These are phyloP conservation scores for Madurella fahalii DNA, from an alignment of 2,329 filamentous ascomycete genomes.

Conservation along the genomic window DNA sequence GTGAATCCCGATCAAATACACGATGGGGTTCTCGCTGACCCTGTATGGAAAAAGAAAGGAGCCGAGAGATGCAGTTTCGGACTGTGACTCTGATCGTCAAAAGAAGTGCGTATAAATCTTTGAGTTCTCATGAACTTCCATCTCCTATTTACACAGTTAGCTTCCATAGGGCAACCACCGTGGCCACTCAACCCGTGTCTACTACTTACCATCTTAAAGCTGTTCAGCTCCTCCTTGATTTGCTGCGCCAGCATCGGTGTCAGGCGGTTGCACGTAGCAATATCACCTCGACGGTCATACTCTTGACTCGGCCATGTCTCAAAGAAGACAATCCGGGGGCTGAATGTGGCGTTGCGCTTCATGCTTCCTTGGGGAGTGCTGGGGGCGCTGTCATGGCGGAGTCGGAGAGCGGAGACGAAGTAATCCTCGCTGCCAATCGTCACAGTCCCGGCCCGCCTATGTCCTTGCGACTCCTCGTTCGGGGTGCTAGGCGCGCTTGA, in stretches of 20 bases:
- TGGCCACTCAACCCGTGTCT: background rate
- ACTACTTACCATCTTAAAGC: constrained; percentile 89
- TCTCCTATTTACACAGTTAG: constrained; percentile 64
- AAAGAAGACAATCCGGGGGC: constrained; percentile 87
- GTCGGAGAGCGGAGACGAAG: constrained; percentile 72
- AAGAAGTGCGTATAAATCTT: constrained; percentile 99
- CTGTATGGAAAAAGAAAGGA: constrained; percentile 31
- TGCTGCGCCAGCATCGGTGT: constrained; percentile 97
- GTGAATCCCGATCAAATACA: constrained; percentile 50
- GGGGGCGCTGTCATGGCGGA: constrained; percentile 73
- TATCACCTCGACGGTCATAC: constrained; percentile 92
- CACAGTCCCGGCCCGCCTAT: constrained; percentile 65
- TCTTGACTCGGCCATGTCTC: constrained; percentile 95
- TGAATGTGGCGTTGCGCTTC: constrained; percentile 71
- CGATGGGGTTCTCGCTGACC: constrained; percentile 33
- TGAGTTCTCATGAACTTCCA: constrained; percentile 98
- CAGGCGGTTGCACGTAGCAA: constrained; percentile 95
- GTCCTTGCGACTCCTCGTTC: constrained; percentile 66
- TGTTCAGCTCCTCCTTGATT: constrained; percentile 99
- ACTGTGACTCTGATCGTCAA: constrained; percentile 50
- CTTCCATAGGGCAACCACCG: background rate
- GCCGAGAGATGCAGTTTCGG: constrained; percentile 25
- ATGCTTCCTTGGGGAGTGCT: constrained; percentile 66
- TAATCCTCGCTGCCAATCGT: constrained; percentile 83
- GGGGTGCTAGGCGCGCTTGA: constrained; percentile 88